Evolutionary conservation across 1,284 basidiomycete species (phyloP).

Genomic region (Hortiboletus rubellus): DNA sequence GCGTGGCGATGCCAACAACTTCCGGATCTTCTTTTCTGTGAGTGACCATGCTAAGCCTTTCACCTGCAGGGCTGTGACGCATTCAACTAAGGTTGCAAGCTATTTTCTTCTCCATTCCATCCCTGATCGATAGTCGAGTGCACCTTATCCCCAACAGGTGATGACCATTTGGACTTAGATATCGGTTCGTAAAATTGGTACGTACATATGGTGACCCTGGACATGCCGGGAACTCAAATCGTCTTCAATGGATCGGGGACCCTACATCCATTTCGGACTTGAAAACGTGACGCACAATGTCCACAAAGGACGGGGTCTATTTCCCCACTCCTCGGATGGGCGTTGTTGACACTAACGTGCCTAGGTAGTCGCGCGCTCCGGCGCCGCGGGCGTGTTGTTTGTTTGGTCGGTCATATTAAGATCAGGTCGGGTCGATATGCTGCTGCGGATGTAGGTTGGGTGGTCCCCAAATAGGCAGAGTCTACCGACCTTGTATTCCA

Average conservation of each 20-base stretch:
- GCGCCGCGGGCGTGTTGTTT: neutral
- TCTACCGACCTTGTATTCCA: neutral
- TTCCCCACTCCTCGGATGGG: neutral
- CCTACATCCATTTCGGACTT: neutral
- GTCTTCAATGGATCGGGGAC: neutral
- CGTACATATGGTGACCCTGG: neutral
- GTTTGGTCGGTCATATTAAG: neutral
- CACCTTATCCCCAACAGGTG: neutral
- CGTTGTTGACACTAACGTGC: neutral
- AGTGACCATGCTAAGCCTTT: too few relatives aligned
- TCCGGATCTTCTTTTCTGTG: neutral
- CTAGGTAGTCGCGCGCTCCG: neutral
- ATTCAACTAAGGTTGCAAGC: neutral
- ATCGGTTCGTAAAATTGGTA: neutral
- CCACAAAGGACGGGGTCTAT: neutral
- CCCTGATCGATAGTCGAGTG: neutral
- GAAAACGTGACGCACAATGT: neutral
- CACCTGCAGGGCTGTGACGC: neutral
- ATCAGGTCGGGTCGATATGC: neutral
- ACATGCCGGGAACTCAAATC: neutral
- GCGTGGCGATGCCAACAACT: neutral
- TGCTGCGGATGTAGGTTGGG: conserved; percentile 6
- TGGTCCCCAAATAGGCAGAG: neutral
- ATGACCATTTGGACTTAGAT: neutral
- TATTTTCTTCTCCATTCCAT: neutral